A percentile compares a stretch with the other conserved stretches of the same genome.
Conservation (phyloP, 2,329 filamentous ascomycete species). For the Penicillium rolfsii region DNA sequence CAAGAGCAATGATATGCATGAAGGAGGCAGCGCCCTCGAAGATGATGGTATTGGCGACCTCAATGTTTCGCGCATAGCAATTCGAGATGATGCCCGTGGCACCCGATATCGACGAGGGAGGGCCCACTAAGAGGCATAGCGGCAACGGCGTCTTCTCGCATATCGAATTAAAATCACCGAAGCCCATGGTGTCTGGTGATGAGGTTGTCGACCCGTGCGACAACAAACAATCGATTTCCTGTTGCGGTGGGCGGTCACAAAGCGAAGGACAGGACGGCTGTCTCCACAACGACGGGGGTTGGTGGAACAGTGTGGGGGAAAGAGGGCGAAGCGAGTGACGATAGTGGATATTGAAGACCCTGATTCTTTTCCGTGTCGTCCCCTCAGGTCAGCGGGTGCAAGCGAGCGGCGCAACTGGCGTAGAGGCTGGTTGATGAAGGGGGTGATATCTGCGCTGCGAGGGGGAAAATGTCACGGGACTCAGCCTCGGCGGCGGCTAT, state of each 20-base stretch:
- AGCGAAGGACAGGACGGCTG: slow-evolving; percentile 27
- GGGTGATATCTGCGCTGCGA: slow-evolving; percentile 19
- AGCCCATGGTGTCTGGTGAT: slow-evolving; percentile 67
- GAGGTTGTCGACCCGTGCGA: slow-evolving; percentile 17
- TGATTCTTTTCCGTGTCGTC: slow-evolving; percentile 9
- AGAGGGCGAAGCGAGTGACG: slow-evolving; percentile 17
- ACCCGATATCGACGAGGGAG: slow-evolving; percentile 63
- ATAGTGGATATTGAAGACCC: slow-evolving; percentile 12
- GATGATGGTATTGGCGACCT: slow-evolving; percentile 97
- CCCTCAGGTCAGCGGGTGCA: not conserved
- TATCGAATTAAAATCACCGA: slow-evolving; percentile 86
- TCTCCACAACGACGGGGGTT: slow-evolving; percentile 39
- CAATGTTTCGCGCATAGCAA: slow-evolving; percentile 94
- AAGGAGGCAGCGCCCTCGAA: slow-evolving; percentile 90
- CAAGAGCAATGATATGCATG: slow-evolving; percentile 85
- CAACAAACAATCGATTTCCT: slow-evolving; percentile 23
- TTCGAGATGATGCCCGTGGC: slow-evolving; percentile 79
- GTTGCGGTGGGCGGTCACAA: slow-evolving; percentile 31
- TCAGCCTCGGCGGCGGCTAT: slow-evolving; percentile 25
- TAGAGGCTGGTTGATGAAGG: slow-evolving; percentile 2
- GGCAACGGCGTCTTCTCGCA: slow-evolving; percentile 85
- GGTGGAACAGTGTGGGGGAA: slow-evolving; percentile 31
- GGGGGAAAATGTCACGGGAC: slow-evolving; percentile 34
- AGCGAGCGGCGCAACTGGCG: not conserved
- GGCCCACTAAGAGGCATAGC: slow-evolving; percentile 82